Percentiles rank a stretch among this genome's conserved stretches.
These are phyloP conservation scores for Meredithiella fracta DNA, from an alignment of 2,329 filamentous ascomycete species.

Conservation along the genomic window DNA sequence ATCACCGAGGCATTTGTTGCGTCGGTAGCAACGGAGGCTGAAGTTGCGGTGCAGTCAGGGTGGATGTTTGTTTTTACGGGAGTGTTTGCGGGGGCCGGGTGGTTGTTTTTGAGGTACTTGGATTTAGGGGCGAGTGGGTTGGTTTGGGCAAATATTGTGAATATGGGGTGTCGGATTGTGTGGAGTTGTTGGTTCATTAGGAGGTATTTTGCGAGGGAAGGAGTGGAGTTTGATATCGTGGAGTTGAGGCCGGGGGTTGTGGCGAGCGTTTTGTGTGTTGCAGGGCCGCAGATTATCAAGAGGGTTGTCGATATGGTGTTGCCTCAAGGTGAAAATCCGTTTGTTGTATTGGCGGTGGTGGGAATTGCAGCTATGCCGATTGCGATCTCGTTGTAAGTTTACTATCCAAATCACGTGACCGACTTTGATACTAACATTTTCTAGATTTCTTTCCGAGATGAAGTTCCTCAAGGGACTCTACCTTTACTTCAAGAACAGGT, in stretches of 20 bases:
- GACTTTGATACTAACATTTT: constrained; percentile 2
- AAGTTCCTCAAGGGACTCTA: constrained; percentile 4
- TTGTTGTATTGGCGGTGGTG: background rate
- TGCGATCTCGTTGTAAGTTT: constrained; percentile 42
- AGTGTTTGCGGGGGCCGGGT: constrained; percentile 59
- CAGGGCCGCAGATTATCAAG: constrained; percentile 27
- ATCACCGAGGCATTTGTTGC: constrained; percentile 86
- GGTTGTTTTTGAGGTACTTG: constrained; percentile 53
- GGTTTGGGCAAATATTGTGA: constrained; percentile 74
- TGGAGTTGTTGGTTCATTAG: constrained; percentile 67
- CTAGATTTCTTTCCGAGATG: constrained; percentile 6
- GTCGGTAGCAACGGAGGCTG: constrained; percentile 57
- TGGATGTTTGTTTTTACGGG: constrained; percentile 76
- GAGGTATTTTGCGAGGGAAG: constrained; percentile 39
- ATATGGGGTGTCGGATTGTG: constrained; percentile 69
- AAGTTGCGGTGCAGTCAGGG: constrained; percentile 61
- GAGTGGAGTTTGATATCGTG: constrained; percentile 25
- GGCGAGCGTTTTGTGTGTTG: constrained; percentile 28
- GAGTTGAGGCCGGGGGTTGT: constrained; percentile 28
- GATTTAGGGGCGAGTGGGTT: constrained; percentile 61
- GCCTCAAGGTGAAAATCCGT: background rate
- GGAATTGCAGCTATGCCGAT: constrained; percentile 26
- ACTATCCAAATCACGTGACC: constrained; percentile 4
- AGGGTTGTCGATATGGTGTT: constrained; percentile 14
- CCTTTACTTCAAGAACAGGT: background rate